A percentile compares a stretch with the other conserved stretches of the same genome.
These are phyloP conservation scores for Pseudisothecium myosuroides DNA, from an alignment of 225 moss, liverwort and hornwort genomes.

Conservation along the genomic window DNA sequence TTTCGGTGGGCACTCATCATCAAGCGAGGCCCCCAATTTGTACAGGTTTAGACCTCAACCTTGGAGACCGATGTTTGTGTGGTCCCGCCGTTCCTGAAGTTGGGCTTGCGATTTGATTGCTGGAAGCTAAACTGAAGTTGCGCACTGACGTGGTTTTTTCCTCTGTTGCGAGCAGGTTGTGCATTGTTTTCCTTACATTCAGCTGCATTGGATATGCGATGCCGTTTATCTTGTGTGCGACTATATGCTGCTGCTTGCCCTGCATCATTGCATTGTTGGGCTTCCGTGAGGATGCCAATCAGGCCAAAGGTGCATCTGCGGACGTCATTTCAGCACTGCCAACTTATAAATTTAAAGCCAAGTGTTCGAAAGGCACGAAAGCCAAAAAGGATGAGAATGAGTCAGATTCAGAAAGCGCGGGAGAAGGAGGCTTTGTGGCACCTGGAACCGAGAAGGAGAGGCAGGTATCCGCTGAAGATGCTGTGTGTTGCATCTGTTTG, in stretches of 20 bases:
- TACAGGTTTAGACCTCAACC: constrained; percentile 20
- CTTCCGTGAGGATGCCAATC: constrained; percentile 35
- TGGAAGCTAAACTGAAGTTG: not conserved
- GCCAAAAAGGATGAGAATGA: constrained; percentile 32
- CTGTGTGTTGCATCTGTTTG: constrained; percentile 46
- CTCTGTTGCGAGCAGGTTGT: constrained; percentile 23
- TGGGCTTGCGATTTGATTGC: not conserved
- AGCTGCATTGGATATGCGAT: constrained; percentile 50
- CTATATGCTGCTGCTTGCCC: constrained; percentile 54
- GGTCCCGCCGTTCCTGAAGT: not conserved
- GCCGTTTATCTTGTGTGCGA: constrained; percentile 51
- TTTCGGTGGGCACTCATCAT: constrained; percentile 39
- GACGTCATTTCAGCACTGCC: constrained; percentile 32
- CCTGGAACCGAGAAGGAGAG: constrained; percentile 37
- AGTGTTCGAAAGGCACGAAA: not conserved
- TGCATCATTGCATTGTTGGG: constrained; percentile 49
- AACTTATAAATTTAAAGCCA: constrained; percentile 42
- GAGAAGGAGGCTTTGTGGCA: constrained; percentile 30
- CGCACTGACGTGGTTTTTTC: not conserved
- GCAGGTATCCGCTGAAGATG: constrained; percentile 36
- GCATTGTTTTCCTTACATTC: constrained; percentile 48
- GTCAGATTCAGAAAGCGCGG: constrained; percentile 25
- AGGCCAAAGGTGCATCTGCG: constrained; percentile 28
- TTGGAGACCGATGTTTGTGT: not conserved
- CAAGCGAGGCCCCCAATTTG: constrained; percentile 39